Evolutionary conservation across 177 flowering plant genomes (phyloP).

Genomic region (Vitis hybrid): DNA sequence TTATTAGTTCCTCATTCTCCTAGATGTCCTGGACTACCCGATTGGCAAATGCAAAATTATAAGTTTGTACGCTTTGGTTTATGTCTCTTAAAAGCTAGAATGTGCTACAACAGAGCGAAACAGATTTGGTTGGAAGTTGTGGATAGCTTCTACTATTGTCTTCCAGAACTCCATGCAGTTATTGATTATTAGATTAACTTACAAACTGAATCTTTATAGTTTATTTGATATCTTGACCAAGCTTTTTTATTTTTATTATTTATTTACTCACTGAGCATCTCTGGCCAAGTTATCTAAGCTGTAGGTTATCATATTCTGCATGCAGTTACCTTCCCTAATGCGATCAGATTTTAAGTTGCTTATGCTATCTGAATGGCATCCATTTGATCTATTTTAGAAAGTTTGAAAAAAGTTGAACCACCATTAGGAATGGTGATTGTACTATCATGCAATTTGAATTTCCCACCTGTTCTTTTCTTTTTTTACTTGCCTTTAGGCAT

Average conservation of each 20-base stretch:
- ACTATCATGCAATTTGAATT: too few species aligned
- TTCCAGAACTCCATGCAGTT: neutral
- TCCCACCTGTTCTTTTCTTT: too few species aligned
- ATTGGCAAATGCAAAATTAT: too few species aligned
- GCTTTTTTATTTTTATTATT: neutral
- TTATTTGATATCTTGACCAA: neutral
- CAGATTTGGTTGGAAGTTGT: neutral
- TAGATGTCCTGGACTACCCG: too few species aligned
- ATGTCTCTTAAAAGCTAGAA: too few species aligned
- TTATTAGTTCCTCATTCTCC: neutral
- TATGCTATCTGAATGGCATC: neutral
- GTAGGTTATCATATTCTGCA: neutral
- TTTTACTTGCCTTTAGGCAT: too few species aligned
- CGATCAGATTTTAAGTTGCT: too few species aligned
- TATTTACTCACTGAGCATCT: neutral
- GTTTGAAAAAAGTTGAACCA: too few species aligned
- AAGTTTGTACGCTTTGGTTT: too few species aligned
- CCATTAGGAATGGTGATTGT: too few species aligned
- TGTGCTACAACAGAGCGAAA: too few species aligned
- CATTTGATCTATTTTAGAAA: neutral
- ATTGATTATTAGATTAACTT: neutral
- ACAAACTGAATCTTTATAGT: neutral
- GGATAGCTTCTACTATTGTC: neutral
- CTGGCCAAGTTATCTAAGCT: neutral
- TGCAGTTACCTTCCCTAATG: neutral